Base-by-base conservation (phyloP, 495 filamentous ascomycete species). In the Gamarada debralockiae region DNA sequence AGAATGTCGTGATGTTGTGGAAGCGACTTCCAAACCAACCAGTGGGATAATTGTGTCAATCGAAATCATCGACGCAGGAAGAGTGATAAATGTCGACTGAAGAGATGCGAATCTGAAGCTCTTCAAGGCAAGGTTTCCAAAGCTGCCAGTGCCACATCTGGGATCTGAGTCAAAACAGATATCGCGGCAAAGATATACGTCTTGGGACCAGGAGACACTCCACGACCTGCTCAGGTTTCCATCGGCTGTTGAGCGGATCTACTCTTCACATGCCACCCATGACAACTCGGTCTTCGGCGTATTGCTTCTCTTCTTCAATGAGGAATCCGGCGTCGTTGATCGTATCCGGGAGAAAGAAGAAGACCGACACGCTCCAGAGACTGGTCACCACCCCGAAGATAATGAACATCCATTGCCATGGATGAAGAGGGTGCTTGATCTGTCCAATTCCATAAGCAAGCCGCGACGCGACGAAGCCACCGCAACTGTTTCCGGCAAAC, bases 321-420 rank as follows among this genome's bases (percentile, higher is more conserved):
- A 89, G 65, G 74, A 82, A 88, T 25, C 80, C 75, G 12, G 82
- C 81, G 58, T 86, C 85, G 49, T 85, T 65, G 55, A 87, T 85
- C 55, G 74, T 86, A 58, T 90, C 85, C 0, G 85, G 86, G 45
- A 90, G 70, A 22, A 83, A 62, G 64, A 74, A 83, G 14, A 84
- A 67, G 59, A 89, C 85, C 3, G 82, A 36, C 12, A 79, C 40
- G 21, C 84, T 82, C 48, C 85, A 70, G 0, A 65, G 58, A 1
- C 77, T 61, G 5, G 85, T 89, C 34, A 86, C 65, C 0, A 84
- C 68, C 1, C 85, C 85, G 1, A 79, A 83, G 20, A 82, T 82
- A 33, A 86, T 67, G 23, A 85, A 82, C 55, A 57, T 51, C 44
- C 46, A 57, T 80, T 78, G 3, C 71, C 82, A 54, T 52, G 41